phyloP scores from a whole-genome alignment of 2,329 filamentous ascomycete species.

The Nemania sp. region DNA sequence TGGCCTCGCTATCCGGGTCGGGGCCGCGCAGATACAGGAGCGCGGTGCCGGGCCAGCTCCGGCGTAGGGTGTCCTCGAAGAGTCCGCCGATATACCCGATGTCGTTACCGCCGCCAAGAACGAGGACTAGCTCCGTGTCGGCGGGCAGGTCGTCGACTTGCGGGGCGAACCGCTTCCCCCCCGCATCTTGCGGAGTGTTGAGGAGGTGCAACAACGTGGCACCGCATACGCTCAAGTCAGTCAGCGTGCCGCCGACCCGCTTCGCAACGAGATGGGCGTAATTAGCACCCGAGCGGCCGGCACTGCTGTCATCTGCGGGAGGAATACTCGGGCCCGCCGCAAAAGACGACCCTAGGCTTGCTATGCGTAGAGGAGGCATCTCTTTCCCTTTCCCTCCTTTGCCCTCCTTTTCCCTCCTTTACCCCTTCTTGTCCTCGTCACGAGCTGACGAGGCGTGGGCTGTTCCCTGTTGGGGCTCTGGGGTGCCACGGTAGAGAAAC shows the following conservation, averaged over 20 bases:
- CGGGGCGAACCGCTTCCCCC: constrained; percentile 38
- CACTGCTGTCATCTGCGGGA: constrained; percentile 37
- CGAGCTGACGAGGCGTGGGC: background rate
- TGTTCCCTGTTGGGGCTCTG: background rate
- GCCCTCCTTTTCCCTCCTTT: background rate
- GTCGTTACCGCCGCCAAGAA: constrained; percentile 47
- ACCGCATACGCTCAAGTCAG: constrained; percentile 43
- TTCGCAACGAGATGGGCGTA: constrained; percentile 43
- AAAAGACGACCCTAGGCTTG: constrained; percentile 41
- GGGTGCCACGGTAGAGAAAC: no score
- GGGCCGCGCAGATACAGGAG: constrained; percentile 19
- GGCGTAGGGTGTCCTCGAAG: constrained; percentile 38
- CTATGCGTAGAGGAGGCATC: constrained; percentile 38
- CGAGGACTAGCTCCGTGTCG: constrained; percentile 44
- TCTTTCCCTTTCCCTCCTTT: background rate
- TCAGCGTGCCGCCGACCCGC: constrained; percentile 34
- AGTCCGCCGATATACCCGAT: constrained; percentile 45
- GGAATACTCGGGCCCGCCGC: constrained; percentile 42
- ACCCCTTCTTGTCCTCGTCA: background rate
- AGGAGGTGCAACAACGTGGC: constrained; percentile 46
- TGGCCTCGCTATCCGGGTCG: constrained; percentile 23
- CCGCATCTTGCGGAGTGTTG: constrained; percentile 40
- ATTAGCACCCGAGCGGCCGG: constrained; percentile 43
- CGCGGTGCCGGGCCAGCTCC: constrained; percentile 25
- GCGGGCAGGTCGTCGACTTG: constrained; percentile 43